These are phyloP conservation scores for Aspergillus luchuensis DNA, from an alignment of 2,329 filamentous ascomycete genomes.

Conservation along the genomic window DNA sequence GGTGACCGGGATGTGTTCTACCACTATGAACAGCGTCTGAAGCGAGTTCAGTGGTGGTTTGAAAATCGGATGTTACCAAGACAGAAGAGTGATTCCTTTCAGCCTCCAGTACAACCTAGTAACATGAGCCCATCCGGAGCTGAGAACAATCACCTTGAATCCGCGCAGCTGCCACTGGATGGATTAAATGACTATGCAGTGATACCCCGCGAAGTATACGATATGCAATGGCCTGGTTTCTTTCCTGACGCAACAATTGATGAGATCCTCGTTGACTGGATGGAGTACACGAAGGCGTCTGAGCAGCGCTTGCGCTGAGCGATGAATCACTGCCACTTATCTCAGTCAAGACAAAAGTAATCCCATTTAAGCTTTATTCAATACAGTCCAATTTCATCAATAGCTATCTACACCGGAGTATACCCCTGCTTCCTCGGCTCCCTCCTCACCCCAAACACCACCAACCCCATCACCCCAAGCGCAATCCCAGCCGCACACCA, in stretches of 20 bases:
- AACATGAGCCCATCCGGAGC: neutral
- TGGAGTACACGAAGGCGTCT: neutral
- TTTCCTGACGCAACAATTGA: neutral
- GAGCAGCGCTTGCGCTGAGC: neutral
- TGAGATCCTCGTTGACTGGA: slow-evolving; percentile 10
- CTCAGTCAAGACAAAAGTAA: neutral
- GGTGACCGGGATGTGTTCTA: slow-evolving; percentile 15
- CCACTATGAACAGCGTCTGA: slow-evolving; percentile 10
- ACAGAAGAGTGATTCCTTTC: neutral
- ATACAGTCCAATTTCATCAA: neutral
- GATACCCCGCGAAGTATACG: neutral
- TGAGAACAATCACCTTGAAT: neutral
- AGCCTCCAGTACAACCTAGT: neutral
- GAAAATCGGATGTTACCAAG: neutral
- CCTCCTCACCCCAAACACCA: neutral
- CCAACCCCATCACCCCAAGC: neutral
- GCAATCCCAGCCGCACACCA: neutral
- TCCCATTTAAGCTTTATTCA: neutral
- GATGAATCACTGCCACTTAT: too few relatives aligned
- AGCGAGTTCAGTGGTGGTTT: slow-evolving; percentile 12
- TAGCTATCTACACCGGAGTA: too few relatives aligned
- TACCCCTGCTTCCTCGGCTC: neutral
- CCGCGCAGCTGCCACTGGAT: neutral
- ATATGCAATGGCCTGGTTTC: neutral
- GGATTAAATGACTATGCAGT: neutral